Percentiles rank a stretch among this genome's conserved stretches.
These are phyloP conservation scores for Talaromyces sp. DNA, from an alignment of 2,329 filamentous ascomycete genomes.

Conservation along the genomic window DNA sequence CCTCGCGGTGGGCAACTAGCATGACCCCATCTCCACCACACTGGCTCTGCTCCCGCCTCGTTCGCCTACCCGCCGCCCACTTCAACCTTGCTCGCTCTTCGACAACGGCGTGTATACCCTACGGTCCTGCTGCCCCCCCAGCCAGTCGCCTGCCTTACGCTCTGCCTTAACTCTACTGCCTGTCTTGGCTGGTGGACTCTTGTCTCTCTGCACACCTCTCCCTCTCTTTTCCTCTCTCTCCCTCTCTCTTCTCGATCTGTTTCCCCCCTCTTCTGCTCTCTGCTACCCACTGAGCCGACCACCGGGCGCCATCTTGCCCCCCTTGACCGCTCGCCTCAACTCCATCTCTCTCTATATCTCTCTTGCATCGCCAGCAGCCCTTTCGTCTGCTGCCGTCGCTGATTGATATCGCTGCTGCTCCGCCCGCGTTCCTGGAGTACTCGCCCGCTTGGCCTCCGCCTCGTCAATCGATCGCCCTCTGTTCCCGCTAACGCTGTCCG, in stretches of 20 bases:
- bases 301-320: conserved; percentile 1
- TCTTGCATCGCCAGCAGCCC: conserved; percentile 13
- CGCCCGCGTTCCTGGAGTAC: not conserved
- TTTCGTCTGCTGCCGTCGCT: conserved; percentile 12
- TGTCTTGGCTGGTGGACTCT: not conserved
- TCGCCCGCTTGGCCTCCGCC: not conserved
- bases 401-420: not conserved
- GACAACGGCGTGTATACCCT: conserved; percentile 9
- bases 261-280: conserved; percentile 13
- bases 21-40: not conserved
- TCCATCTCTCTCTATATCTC: conserved; percentile 15
- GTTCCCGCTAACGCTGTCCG: not conserved
- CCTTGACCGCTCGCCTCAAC: conserved; percentile 9
- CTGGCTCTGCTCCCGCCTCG: conserved; percentile 5
- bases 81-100: conserved; percentile 4
- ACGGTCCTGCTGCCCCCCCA: not conserved
- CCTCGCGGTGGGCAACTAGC: conserved; percentile 6
- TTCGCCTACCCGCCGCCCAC: conserved; percentile 20
- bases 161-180: conserved; percentile 2
- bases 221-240: conserved; percentile 16
- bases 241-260: conserved; percentile 21
- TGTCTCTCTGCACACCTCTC: conserved; percentile 2
- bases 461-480: not conserved
- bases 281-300: not conserved
- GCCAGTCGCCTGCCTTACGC: not conserved